These are phyloP conservation scores for Penicillium silybi DNA, from an alignment of 495 filamentous ascomycete genomes.

Conservation along the genomic window DNA sequence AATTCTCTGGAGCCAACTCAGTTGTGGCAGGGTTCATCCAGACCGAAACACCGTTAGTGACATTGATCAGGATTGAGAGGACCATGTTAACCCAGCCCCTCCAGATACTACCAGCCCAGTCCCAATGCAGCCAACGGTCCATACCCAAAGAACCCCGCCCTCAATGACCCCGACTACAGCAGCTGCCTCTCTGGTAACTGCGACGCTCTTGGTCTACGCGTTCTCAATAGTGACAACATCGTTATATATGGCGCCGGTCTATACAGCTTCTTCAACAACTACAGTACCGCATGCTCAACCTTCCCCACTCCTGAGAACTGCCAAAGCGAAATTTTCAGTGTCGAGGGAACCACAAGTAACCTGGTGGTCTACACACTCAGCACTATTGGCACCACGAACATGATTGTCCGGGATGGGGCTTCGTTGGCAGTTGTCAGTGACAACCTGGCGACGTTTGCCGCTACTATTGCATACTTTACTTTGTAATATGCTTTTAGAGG, in stretches of 20 bases:
- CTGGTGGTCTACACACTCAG: constrained; percentile 47
- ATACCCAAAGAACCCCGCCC: constrained; percentile 42
- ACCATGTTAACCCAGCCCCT: not conserved
- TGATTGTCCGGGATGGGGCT: constrained; percentile 46
- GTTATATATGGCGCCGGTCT: constrained; percentile 67
- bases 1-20: constrained; percentile 64
- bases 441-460: constrained; percentile 53
- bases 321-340: constrained; percentile 58
- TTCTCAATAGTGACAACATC: constrained; percentile 56
- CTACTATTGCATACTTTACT: constrained; percentile 49
- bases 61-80: not conserved
- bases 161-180: constrained; percentile 59
- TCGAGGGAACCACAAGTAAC: constrained; percentile 38
- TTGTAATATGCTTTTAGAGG: constrained; percentile 1
- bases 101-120: constrained; percentile 58
- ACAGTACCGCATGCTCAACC: constrained; percentile 45
- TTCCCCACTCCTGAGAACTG: constrained; percentile 48
- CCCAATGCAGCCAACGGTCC: constrained; percentile 56
- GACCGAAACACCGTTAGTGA: constrained; percentile 65
- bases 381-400: constrained; percentile 44
- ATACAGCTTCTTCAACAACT: constrained; percentile 72
- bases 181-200: constrained; percentile 50
- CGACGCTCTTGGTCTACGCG: constrained; percentile 62
- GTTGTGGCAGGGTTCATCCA: constrained; percentile 75
- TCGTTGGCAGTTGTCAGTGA: constrained; percentile 47